Percentiles rank a stretch among this genome's conserved stretches.
phyloP scores from a whole-genome alignment of 495 filamentous ascomycete genomes.

The Penicillium bovifimosum region DNA sequence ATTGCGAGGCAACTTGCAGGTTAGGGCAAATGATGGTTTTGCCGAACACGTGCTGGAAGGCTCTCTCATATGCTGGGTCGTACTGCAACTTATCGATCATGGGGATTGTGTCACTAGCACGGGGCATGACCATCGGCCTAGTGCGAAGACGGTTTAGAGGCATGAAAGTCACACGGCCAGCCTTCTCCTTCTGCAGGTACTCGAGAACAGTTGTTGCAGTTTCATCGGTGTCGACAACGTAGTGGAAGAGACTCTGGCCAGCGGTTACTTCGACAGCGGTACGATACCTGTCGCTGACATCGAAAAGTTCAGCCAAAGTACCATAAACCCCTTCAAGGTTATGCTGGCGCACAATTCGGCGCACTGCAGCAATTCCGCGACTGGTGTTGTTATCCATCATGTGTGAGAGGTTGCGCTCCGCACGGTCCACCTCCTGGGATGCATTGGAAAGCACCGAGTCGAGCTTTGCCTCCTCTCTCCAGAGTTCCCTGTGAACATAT shows the following conservation, averaged over 20 bases:
- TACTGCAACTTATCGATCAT: conserved; percentile 83
- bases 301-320: conserved; percentile 83
- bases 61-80: conserved; percentile 69
- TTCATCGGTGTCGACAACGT: conserved; percentile 88
- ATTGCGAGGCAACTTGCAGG: conserved; percentile 76
- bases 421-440: conserved; percentile 62
- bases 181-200: conserved; percentile 68
- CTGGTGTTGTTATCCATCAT: conserved; percentile 87
- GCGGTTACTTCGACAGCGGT: conserved; percentile 90
- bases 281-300: conserved; percentile 77
- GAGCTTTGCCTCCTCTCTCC: conserved; percentile 84
- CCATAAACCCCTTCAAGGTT: conserved; percentile 86
- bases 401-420: conserved; percentile 69
- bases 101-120: conserved; percentile 77
- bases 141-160: conserved; percentile 75
- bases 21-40: conserved; percentile 93
- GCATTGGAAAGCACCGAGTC: conserved; percentile 71
- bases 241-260: conserved; percentile 90
- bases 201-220: conserved; percentile 79
- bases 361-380: conserved; percentile 74
- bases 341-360: conserved; percentile 68
- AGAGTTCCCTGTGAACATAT: conserved; percentile 53
- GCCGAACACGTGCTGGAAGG: conserved; percentile 90
- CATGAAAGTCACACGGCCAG: conserved; percentile 93
- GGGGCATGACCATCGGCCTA: conserved; percentile 66